Percentiles rank a stretch among this genome's conserved stretches.
Evolutionary conservation across 2,329 filamentous ascomycete genomes (phyloP).

Genomic region (Knoxdaviesia proteae): DNA sequence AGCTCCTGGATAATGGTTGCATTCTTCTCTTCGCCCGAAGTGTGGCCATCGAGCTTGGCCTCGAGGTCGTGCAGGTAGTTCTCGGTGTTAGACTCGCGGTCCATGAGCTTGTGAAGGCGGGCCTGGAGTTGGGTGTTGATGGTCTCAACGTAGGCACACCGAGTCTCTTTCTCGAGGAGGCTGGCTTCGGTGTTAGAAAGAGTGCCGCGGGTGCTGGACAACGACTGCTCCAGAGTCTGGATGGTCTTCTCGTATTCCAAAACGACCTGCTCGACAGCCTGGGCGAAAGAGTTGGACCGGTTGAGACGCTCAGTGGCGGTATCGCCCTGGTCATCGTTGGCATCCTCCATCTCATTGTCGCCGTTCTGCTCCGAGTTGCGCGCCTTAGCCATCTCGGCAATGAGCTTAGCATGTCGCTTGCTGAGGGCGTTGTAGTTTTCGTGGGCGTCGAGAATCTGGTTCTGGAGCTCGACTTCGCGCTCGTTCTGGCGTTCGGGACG

Average conservation of each 20-base stretch:
- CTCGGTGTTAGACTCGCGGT: conserved; percentile 81
- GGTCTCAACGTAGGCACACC: conserved; percentile 80
- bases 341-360: conserved; percentile 25
- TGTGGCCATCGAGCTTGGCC: conserved; percentile 72
- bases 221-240: conserved; percentile 72
- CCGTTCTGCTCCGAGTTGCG: conserved; percentile 41
- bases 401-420: conserved; percentile 83
- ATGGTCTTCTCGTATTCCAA: conserved; percentile 98
- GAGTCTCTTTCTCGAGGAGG: conserved; percentile 81
- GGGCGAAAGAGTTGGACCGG: conserved; percentile 85
- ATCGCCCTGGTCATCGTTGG: conserved; percentile 26
- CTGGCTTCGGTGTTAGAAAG: conserved; percentile 70
- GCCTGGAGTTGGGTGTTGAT: conserved; percentile 77
- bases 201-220: conserved; percentile 70
- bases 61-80: conserved; percentile 85
- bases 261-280: conserved; percentile 89
- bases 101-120: conserved; percentile 78
- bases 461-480: conserved; percentile 76
- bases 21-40: conserved; percentile 82
- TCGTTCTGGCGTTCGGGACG: conserved; percentile 61
- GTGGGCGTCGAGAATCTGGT: conserved; percentile 77
- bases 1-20: conserved; percentile 67
- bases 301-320: conserved; percentile 72
- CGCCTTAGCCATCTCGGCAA: conserved; percentile 78
- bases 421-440: conserved; percentile 88